Base-by-base conservation (phyloP, 2,329 filamentous ascomycete genomes). In the Periconia macrospinosa region DNA sequence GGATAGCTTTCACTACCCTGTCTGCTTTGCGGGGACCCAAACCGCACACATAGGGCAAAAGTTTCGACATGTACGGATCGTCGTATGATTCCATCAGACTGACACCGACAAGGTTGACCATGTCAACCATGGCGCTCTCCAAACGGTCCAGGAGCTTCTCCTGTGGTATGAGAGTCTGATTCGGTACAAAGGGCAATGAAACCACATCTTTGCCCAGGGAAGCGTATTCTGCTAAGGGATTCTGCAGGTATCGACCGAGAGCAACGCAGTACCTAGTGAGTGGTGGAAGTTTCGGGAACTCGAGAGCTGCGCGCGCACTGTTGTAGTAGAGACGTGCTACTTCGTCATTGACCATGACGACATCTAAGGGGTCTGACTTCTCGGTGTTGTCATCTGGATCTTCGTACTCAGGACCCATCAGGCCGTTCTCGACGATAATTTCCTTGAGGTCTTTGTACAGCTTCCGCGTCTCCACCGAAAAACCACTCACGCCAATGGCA, bases 111-210 rank as follows among this genome's bases (percentile, higher is more conserved):
- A 99, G 85, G 71, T 99, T 99, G 63, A 99, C 94, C 83, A 96
- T 96, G 71, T 99, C 94, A 11, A 99, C 93, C 86, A 99, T 90
- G 43, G 93, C 91, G n/a, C 90, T 95, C 67, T 99, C 94, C 15
- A 99, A 82, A 55, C 91, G 86, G 71, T 90, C 92, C 57, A 88
- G 79, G 40, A 99, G 81, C 77, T 96, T 92, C 37, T 97, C 93
- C 56, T 92, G 85, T 0, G 92, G 89, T 14, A 99, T 82, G 30
- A 97, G 83, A 56, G 92, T 89, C 72, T 99, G 94, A 65, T 92
- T 92, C 3, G 90, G 86, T 63, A 97, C 92, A 75, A 97, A 97
- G 18, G 87, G 84, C 55, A 99, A 83, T 1, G 93, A 96, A 13
- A 88, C 80, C 55, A 97, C 86, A 68, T 97, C 92, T 64, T 89